phyloP scores from a whole-genome alignment of 176 grass and related monocot species.

The Typha latifolia region DNA sequence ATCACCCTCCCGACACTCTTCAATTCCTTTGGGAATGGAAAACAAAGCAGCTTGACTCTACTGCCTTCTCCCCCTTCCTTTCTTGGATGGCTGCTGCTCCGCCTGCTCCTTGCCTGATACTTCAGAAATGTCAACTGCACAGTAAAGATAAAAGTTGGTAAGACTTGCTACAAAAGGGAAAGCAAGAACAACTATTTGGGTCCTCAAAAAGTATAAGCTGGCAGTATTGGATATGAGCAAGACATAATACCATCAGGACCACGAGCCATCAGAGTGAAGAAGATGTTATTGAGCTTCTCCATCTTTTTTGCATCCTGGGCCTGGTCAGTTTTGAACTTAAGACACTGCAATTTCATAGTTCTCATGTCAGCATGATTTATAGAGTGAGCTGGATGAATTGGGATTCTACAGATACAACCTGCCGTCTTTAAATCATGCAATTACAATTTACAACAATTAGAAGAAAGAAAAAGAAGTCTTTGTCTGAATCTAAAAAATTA shows the following conservation, averaged over 20 bases:
- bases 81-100: slow-evolving; percentile 75
- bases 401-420: too few relatives aligned
- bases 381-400: background rate
- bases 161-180: background rate
- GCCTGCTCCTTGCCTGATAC: slow-evolving; percentile 83
- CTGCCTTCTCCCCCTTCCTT: slow-evolving; percentile 86
- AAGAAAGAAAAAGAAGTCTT: too few relatives aligned
- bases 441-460: too few relatives aligned
- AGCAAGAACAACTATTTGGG: background rate
- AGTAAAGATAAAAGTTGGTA: slow-evolving; percentile 4
- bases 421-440: too few relatives aligned
- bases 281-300: slow-evolving; percentile 93
- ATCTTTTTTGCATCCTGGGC: slow-evolving; percentile 98
- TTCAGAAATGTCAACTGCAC: slow-evolving; percentile 76
- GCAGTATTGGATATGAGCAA: background rate
- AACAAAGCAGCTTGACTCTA: slow-evolving; percentile 10
- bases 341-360: slow-evolving; percentile 39
- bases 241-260: slow-evolving; percentile 70
- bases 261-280: slow-evolving; percentile 80
- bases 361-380: slow-evolving; percentile 4
- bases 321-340: slow-evolving; percentile 95
- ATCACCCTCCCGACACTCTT: too few relatives aligned
- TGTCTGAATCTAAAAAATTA: too few relatives aligned
- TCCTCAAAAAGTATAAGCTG: background rate
- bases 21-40: background rate